Evolutionary conservation across 2,329 filamentous ascomycete species (phyloP).

Genomic region (Penicillium sp.): DNA sequence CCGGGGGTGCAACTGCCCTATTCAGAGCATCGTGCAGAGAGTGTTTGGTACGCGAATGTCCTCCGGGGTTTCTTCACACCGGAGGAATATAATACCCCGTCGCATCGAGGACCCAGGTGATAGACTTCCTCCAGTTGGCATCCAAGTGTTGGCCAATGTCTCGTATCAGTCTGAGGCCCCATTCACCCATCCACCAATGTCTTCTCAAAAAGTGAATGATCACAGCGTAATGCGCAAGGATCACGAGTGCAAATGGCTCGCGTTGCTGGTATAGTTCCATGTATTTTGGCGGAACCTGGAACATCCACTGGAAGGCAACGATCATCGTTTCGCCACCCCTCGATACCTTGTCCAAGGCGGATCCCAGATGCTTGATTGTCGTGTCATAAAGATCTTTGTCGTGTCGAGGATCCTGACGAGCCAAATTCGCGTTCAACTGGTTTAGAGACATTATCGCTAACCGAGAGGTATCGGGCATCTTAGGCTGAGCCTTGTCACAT

Average conservation of each 20-base stretch:
- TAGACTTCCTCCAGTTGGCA: constrained; percentile 32
- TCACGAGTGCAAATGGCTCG: constrained; percentile 47
- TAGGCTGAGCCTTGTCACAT: constrained; percentile 28
- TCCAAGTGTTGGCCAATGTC: constrained; percentile 53
- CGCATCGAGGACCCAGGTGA: constrained; percentile 41
- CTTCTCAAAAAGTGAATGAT: constrained; percentile 63
- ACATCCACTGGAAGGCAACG: constrained; percentile 61
- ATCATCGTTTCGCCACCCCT: constrained; percentile 35
- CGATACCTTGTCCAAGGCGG: constrained; percentile 35
- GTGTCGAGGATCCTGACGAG: constrained; percentile 28
- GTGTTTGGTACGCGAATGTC: background rate
- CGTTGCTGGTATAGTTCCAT: constrained; percentile 48
- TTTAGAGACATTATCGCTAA: constrained; percentile 34
- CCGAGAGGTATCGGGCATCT: constrained; percentile 42
- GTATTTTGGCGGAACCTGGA: constrained; percentile 66
- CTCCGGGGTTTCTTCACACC: constrained; percentile 8
- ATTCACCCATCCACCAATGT: constrained; percentile 73
- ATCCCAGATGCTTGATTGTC: constrained; percentile 34
- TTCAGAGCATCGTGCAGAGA: background rate
- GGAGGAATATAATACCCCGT: constrained; percentile 35
- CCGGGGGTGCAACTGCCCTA: background rate
- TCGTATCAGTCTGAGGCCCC: constrained; percentile 68
- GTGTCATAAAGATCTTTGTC: constrained; percentile 33
- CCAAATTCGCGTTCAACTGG: constrained; percentile 31
- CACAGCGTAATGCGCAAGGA: constrained; percentile 52